Percentiles rank a stretch among this genome's conserved stretches.
Evolutionary conservation across 2,329 filamentous ascomycete species (phyloP).

Genomic region (Myriosclerotinia curreyana): DNA sequence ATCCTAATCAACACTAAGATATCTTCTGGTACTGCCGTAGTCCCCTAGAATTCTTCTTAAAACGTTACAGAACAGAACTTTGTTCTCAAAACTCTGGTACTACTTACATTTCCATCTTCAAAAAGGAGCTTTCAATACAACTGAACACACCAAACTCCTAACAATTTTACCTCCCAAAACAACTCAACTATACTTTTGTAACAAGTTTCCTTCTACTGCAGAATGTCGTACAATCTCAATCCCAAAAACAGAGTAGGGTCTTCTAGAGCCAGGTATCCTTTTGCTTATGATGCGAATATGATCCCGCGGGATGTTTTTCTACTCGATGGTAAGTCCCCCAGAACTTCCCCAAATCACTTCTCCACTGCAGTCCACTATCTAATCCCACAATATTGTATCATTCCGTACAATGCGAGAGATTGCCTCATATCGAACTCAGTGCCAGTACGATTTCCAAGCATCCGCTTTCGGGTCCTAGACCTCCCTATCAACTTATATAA

Average conservation of each 20-base stretch:
- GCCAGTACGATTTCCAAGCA: too few relatives aligned
- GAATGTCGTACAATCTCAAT: background rate
- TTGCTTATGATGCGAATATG: background rate
- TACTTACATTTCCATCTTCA: background rate
- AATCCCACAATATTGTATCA: too few relatives aligned
- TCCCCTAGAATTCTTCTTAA: background rate
- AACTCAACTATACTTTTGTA: background rate
- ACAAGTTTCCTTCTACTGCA: background rate
- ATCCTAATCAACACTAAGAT: too few relatives aligned
- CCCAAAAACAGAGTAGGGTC: background rate
- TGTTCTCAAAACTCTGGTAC: background rate
- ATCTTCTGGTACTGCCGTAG: too few relatives aligned
- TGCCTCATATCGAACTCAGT: too few relatives aligned
- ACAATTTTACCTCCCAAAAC: background rate
- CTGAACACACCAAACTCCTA: background rate
- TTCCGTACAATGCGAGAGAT: too few relatives aligned
- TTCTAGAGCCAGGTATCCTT: too few relatives aligned
- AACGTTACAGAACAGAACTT: rapidly evolving
- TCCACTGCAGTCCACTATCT: background rate
- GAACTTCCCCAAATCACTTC: background rate
- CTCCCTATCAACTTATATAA: background rate
- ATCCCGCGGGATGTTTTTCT: background rate
- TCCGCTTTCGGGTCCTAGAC: too few relatives aligned
- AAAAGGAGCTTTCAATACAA: background rate
- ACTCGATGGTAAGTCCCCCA: background rate